Base-by-base conservation (phyloP, 2,329 filamentous ascomycete genomes). In the Xylariaceae sp. region DNA sequence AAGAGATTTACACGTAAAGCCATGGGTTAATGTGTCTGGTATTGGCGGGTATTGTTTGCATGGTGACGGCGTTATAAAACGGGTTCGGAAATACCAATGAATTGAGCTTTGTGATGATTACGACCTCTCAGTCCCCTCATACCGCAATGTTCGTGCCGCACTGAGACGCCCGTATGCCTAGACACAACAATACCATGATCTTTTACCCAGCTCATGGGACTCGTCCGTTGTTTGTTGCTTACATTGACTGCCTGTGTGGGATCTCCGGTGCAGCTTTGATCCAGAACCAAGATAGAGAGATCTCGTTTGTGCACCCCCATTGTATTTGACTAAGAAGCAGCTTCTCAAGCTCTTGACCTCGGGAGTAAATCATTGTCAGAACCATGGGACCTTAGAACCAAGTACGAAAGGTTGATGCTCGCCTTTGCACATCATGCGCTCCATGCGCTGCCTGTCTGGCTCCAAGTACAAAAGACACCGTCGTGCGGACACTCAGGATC, bases 1-100 rank as follows among this genome's bases (percentile, higher is more conserved):
- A 95, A 73, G 65, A 55, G 53, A 52, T 53, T 54, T 58, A 19
- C 53, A 51, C 47, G 54, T 53, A 54, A 19, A 19, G 50, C 53
- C 59, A 61, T 55, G 53, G 60, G 61, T 63, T 65, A 62, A 62
- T 63, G 63, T 65, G 63, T 67, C 58, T 62, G 64, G 63, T 63
- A 66, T 61, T 62, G 57, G 63, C 65, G 63, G 63, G 59, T 48
- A 65, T 55, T 65, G 68, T 64, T 65, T 64, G 67, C 68, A 70
- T 68, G 66, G 67, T 58, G 62, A 59, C 61, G 68, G 68, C 68
- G 68, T 70, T 70, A 59, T 59, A 57, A 56, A 65, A 67, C 63
- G 64, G 60, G 65, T 63, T 62, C 64, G 66, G 62, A 66, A 60
- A 60, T 67, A 65, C 53, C 64, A 63, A 69, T 68, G 67, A 70